Percentiles rank a stretch among this genome's conserved stretches.
phyloP scores from a whole-genome alignment of 345 rosid species.

The Boechera divaricarpa region DNA sequence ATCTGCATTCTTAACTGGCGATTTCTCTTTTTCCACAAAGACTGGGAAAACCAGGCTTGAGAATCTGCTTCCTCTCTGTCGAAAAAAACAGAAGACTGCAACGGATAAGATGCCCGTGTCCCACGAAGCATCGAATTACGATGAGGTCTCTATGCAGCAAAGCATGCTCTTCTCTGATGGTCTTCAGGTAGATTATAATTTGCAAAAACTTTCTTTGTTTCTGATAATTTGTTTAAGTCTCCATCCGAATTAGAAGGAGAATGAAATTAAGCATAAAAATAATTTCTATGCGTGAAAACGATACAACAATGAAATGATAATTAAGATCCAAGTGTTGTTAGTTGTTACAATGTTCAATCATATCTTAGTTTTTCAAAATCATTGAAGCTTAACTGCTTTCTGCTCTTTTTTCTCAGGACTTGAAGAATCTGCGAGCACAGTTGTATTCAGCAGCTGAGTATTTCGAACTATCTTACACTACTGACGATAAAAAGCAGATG shows the following conservation, averaged over 20 bases:
- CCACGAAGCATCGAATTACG: slow-evolving; percentile 67
- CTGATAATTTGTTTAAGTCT: not conserved
- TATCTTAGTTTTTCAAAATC: not conserved
- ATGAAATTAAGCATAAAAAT: not conserved
- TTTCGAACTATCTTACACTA: slow-evolving; percentile 81
- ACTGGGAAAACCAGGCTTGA: not conserved
- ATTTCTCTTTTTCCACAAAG: not conserved
- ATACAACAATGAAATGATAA: not conserved
- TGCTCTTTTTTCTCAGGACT: slow-evolving; percentile 56
- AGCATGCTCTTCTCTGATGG: slow-evolving; percentile 86
- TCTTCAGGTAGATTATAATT: slow-evolving; percentile 63
- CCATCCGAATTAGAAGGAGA: not conserved
- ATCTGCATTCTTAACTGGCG: not conserved
- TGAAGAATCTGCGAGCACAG: slow-evolving; percentile 82
- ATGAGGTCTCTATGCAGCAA: slow-evolving; percentile 83
- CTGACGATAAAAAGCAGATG: slow-evolving; percentile 85
- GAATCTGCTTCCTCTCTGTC: slow-evolving; percentile 5
- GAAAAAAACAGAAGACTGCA: slow-evolving; percentile 50
- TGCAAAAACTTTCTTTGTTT: slow-evolving; percentile 4
- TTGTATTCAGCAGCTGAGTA: slow-evolving; percentile 96
- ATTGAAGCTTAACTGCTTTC: not conserved
- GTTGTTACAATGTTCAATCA: not conserved
- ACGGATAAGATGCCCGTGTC: slow-evolving; percentile 51
- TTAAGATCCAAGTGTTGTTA: not conserved
- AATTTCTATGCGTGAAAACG: not conserved